Evolutionary conservation across 1,284 basidiomycete genomes (phyloP), one percentile per base, ranked within the genome.

Genomic region (Sporisorium reilianum): DNA sequence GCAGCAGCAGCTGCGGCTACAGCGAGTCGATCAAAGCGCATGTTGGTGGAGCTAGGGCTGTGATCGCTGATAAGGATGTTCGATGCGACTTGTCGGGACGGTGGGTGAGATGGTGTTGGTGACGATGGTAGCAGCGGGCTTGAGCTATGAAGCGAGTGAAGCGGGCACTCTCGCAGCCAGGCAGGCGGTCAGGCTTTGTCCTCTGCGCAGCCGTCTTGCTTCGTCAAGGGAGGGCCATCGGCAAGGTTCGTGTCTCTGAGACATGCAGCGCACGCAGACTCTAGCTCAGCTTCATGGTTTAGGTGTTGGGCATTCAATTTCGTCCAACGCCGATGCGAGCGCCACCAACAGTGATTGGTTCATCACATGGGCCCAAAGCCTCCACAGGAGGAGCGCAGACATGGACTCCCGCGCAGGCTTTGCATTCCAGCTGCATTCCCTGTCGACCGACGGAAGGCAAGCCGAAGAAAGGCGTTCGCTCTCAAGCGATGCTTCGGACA

Each of bases 21-120:
- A 28, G 32, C 50, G 8, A 70, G 22, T 8, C 40, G 26, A 38
- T n/a, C 38, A 42, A 64, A 64, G 38, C 62, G 67, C 67, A 70
- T 70, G 26, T 49, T 57, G 58, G 18, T 20, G 10, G 9, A 36
- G 34, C 14, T 25, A 26, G 45, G 2, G 26, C n/a, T 12, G 46
- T 11, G 28, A n/a, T 30, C n/a, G 7, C 38, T 25, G 20, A 26
- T 16, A 14, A n/a, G 28, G n/a, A 3, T n/a, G n/a, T 12, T 28
- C 11, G 46, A n/a, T 30, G 1, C 9, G 25, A 14, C 7, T 34
- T 7, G 5, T 38, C 16, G 4, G 4, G 22, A 42, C 3, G 36
- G 28, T n/a, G 30, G 44, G 22, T 28, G 12, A 42, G 46, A 23
- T 25, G 54, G n/a, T 55, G 52, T 32, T 26, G 41, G 42, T 53